These are phyloP conservation scores for Nosema muscidifuracis DNA, from an alignment of 371 early-diverging fungal genomes.

Conservation along the genomic window DNA sequence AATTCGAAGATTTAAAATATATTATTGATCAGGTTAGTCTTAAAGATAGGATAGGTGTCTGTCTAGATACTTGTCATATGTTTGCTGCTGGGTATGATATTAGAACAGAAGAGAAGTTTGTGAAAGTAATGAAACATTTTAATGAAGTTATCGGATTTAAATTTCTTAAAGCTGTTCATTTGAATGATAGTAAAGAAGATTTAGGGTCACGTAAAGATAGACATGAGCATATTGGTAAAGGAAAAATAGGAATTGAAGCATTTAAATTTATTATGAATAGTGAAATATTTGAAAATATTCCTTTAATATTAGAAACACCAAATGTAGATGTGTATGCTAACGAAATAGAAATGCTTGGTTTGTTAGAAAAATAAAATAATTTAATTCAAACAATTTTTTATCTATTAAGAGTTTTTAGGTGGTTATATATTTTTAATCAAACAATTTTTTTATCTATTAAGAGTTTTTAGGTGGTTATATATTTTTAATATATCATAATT, in stretches of 20 bases:
- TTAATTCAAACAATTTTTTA: too few relatives aligned
- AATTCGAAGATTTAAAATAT: constrained; percentile 65
- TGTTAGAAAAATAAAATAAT: not conserved
- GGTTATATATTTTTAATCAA: too few relatives aligned
- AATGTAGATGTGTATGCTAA: constrained; percentile 55
- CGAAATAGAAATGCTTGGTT: constrained; percentile 53
- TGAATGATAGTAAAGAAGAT: constrained; percentile 66
- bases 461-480: too few relatives aligned
- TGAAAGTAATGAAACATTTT: constrained; percentile 65
- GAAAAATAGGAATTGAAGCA: constrained; percentile 65
- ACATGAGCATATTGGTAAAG: constrained; percentile 67
- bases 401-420: too few relatives aligned
- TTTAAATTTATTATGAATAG: constrained; percentile 67
- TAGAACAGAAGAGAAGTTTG: constrained; percentile 62
- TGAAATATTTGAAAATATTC: constrained; percentile 64
- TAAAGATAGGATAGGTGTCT: constrained; percentile 67
- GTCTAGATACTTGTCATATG: constrained; percentile 68
- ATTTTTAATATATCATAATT: too few relatives aligned
- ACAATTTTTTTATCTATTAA: too few relatives aligned
- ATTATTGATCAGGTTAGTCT: constrained; percentile 65
- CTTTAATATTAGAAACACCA: constrained; percentile 68
- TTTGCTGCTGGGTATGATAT: constrained; percentile 69
- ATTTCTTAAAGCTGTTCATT: constrained; percentile 66
- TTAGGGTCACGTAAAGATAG: constrained; percentile 65
- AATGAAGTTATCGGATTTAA: constrained; percentile 64